phyloP scores from a whole-genome alignment of 75 land plant species.

The Picea glauca region DNA sequence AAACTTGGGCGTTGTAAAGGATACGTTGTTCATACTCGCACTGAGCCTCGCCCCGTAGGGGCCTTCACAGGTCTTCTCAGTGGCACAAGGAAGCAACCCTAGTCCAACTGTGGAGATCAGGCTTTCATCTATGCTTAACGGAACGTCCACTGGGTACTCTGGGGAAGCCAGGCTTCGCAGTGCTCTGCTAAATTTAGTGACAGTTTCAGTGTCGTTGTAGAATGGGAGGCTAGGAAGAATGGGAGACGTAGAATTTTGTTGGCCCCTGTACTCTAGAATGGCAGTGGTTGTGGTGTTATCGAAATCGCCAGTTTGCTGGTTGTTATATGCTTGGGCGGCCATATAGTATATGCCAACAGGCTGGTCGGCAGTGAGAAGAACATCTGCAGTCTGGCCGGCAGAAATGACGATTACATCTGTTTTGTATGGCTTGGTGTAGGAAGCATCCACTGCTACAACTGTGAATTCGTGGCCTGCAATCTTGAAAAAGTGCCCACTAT shows the following conservation, averaged over 20 bases:
- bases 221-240: slow-evolving; percentile 13
- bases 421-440: slow-evolving; percentile 27
- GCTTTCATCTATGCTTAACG: neutral
- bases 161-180: slow-evolving; percentile 15
- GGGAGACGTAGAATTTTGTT: neutral
- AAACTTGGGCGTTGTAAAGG: slow-evolving; percentile 20
- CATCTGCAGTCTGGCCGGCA: slow-evolving; percentile 34
- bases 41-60: slow-evolving; percentile 8
- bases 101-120: slow-evolving; percentile 14
- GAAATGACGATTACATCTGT: slow-evolving; percentile 11
- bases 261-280: neutral
- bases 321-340: slow-evolving; percentile 15
- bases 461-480: slow-evolving; percentile 28
- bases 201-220: slow-evolving; percentile 13
- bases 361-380: slow-evolving; percentile 24
- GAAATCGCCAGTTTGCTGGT: neutral
- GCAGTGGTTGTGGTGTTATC: neutral
- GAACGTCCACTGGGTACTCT: slow-evolving; percentile 8
- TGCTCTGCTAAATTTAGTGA: neutral
- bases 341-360: slow-evolving; percentile 19
- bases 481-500: slow-evolving; percentile 11
- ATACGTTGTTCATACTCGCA: slow-evolving; percentile 24
- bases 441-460: slow-evolving; percentile 29
- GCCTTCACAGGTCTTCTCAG: neutral
- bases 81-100: slow-evolving; percentile 2